Conservation (phyloP, 2,329 filamentous ascomycete genomes). For the Penicillium corylophilum region DNA sequence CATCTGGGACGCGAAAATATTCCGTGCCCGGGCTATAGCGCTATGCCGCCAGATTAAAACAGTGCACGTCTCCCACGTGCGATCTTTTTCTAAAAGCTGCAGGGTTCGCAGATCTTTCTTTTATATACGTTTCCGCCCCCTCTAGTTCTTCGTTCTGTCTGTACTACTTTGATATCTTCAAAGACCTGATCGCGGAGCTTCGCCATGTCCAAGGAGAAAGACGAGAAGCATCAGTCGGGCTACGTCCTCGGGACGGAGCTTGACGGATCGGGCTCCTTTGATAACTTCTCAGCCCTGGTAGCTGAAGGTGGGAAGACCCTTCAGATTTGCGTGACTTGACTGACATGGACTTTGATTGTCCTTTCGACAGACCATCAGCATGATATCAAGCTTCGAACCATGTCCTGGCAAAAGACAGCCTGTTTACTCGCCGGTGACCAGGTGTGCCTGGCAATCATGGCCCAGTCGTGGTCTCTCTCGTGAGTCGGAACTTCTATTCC, state of each 20-base stretch:
- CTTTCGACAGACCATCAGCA: slow-evolving; percentile 17
- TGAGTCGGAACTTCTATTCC: slow-evolving; percentile 22
- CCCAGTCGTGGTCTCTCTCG: slow-evolving; percentile 52
- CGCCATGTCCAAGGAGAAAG: slow-evolving; percentile 6
- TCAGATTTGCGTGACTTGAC: background rate
- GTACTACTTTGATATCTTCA: too few species aligned
- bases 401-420: slow-evolving; percentile 55
- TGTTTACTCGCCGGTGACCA: slow-evolving; percentile 51
- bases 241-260: slow-evolving; percentile 9
- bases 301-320: slow-evolving; percentile 14
- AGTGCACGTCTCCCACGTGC: background rate
- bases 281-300: slow-evolving; percentile 22
- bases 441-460: slow-evolving; percentile 54
- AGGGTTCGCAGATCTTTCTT: background rate
- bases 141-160: background rate
- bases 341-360: background rate
- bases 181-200: background rate
- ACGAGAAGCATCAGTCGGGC: slow-evolving; percentile 16
- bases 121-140: background rate
- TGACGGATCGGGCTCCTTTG: slow-evolving; percentile 11
- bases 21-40: too few species aligned
- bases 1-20: slow-evolving; percentile 1
- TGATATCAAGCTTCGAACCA: slow-evolving; percentile 54
- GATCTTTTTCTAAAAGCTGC: background rate
- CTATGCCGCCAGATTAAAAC: background rate